Percentiles rank a stretch among this genome's conserved stretches.
phyloP scores from a whole-genome alignment of 805 yeast genomes.

The Zygosaccharomyces lentus region DNA sequence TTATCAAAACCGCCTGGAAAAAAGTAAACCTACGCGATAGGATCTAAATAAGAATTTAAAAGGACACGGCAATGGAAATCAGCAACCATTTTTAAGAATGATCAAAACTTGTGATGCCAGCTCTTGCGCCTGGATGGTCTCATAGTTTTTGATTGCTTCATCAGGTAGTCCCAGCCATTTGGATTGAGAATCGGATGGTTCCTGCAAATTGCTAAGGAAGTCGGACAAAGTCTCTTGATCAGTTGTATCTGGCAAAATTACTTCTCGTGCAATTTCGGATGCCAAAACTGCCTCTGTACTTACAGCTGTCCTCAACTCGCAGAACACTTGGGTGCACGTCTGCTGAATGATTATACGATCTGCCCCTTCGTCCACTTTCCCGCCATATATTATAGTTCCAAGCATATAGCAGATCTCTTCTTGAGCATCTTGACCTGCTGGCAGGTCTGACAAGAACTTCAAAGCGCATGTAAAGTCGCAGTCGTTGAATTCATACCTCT shows the following conservation, averaged over 20 bases:
- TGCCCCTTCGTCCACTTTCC: constrained; percentile 44
- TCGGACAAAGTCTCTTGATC: constrained; percentile 3
- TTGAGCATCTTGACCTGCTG: neutral
- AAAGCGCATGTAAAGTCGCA: constrained; percentile 58
- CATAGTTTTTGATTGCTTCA: constrained; percentile 8
- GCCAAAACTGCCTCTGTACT: neutral
- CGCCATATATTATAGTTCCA: constrained; percentile 33
- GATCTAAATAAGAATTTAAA: neutral
- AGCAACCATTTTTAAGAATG: neutral
- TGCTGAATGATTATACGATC: constrained; percentile 37
- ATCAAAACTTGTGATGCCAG: constrained; percentile 6
- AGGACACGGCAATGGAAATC: neutral
- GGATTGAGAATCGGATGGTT: constrained; percentile 12
- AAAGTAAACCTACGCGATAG: neutral
- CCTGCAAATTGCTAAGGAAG: constrained; percentile 5
- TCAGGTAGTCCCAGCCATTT: constrained; percentile 13
- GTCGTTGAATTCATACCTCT: constrained; percentile 65
- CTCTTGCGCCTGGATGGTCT: constrained; percentile 4
- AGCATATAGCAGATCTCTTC: constrained; percentile 8
- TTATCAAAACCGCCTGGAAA: neutral
- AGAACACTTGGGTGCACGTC: constrained; percentile 12
- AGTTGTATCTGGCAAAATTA: constrained; percentile 8
- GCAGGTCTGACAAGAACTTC: constrained; percentile 37
- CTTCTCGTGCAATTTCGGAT: constrained; percentile 12
- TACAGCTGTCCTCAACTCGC: neutral